Base-by-base conservation (phyloP, 164 flowering plant genomes). In the Aristolochia fimbriata region DNA sequence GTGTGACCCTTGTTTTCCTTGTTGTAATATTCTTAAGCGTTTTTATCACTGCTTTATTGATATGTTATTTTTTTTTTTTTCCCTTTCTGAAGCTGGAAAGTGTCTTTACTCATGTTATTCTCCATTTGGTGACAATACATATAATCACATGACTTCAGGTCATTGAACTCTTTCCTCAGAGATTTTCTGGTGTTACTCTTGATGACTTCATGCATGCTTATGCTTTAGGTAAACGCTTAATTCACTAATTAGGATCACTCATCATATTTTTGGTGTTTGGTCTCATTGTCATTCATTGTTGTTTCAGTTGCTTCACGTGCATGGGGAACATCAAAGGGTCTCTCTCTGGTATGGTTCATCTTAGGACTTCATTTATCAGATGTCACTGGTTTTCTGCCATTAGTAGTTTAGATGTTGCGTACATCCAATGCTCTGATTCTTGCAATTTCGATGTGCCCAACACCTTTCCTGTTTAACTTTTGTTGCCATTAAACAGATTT, bases 271-370 rank as follows among this genome's bases (percentile, higher is more conserved):
- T 30, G 15, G 23, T n/a, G 7, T 22, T 11, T 43, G 46, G 51
- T 15, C 43, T 37, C 4, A 37, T 37, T 37, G n/a, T 58, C 46
- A 53, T 50, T 70, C 64, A 47, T 67, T 54, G 51, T 66, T 64
- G 46, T 70, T 73, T 51, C 87, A 88, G 97, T 87, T 61, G 78
- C 69, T 70, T 87, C 97, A 66, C 88, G 88, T 30, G 94, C 97
- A 20, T 90, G 97, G 97, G 82, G 70, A 65, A 78, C 85, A 77
- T 66, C 77, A 58, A 78, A 74, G 64, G 88, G 83, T 20, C 64
- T 68, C 43, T 85, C 92, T 37, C 59, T 90, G 91, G 91, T 88
- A 85, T 62, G 47, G 5, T 54, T 64, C 27, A 17, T 49, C n/a
- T 58, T 3, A 37, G 20, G 9, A 47, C 60, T 55, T 57, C 33